Evolutionary conservation across 495 filamentous ascomycete genomes (phyloP), one percentile per base, ranked within the genome.

Genomic region (Aspergillus cristatus): DNA sequence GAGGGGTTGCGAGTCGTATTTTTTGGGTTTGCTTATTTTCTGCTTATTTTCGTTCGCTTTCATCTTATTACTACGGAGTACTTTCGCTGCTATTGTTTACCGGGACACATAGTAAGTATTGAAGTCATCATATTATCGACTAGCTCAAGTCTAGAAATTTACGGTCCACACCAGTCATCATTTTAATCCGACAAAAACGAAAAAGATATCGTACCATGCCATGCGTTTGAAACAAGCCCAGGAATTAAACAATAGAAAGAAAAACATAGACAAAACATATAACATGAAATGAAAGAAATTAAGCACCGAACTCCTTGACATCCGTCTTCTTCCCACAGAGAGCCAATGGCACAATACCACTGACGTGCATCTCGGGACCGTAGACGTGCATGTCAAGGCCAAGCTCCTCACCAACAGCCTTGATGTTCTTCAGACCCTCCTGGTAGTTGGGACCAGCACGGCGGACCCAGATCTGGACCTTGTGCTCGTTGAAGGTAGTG

Each of bases 341-440:
- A 18, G 79, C 79, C 47, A 83, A 58, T 18, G 79, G 79, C 29
- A 83, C 79, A 50, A 83, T 82, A 48, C 79, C 79, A 29, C 62
- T 70, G 53, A 82, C 80, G 65, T 82, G 79, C 90, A 99, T 95
- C 68, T 99, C 91, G 39, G 91, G 91, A 36, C 91, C 91, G 61
- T 86, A 99, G 45, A 97, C 88, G 65, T 96, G 84, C 78, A 95
- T 94, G 56, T 89, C 71, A 24, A 99, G 73, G 51, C 83, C 85
- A 24, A 99, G 78, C 68, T 97, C 91, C 54, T 87, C 75, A 28
- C 87, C 90, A 36, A 93, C 89, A 31, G 82, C 75, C 76, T 97
- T 96, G 75, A 99, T 95, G 76, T 97, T 99, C 76, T 94, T 94
- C 43, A 99, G 78, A 70, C 91, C 91, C 70, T 99, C 91, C 67